Evolutionary conservation across 2,329 filamentous ascomycete genomes (phyloP).

Genomic region (Tetracladium maxilliforme): DNA sequence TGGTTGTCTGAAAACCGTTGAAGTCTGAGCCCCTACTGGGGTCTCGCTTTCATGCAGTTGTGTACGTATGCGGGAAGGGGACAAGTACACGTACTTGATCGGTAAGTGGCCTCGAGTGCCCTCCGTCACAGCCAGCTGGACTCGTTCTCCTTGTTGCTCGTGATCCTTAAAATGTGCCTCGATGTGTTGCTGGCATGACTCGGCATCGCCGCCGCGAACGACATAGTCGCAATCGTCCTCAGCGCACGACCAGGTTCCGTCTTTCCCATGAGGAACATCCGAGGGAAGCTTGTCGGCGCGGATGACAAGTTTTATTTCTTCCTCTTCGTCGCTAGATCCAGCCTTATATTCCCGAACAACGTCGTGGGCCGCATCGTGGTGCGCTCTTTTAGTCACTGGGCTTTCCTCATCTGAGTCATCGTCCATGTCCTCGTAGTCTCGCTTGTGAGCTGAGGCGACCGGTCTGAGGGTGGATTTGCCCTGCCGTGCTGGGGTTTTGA

Average conservation of each 20-base stretch:
- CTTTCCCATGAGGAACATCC: constrained; percentile 33
- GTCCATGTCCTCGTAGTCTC: constrained; percentile 5
- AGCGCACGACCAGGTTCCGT: constrained; percentile 52
- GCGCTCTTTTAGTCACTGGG: constrained; percentile 2
- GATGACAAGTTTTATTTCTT: constrained; percentile 1
- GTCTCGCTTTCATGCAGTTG: constrained; percentile 9
- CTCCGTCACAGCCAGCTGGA: constrained; percentile 37
- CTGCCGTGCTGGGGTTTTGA: too few species aligned
- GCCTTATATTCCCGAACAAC: constrained; percentile 1
- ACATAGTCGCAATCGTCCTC: constrained; percentile 49
- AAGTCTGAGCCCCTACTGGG: too few species aligned
- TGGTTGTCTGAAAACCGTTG: too few species aligned
- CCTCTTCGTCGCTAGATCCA: not conserved
- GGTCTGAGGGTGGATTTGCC: too few species aligned
- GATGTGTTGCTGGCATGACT: constrained; percentile 39
- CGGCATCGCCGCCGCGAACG: constrained; percentile 44
- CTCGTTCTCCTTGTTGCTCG: constrained; percentile 23
- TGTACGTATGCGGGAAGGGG: constrained; percentile 17
- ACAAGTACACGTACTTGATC: constrained; percentile 42
- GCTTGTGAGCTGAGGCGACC: constrained; percentile 2
- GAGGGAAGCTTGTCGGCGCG: constrained; percentile 27
- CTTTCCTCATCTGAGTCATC: too few species aligned
- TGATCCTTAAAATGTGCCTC: constrained; percentile 46
- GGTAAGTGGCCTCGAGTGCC: constrained; percentile 37
- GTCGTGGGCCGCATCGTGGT: constrained; percentile 1